Base-by-base conservation (phyloP, 139 green algal species). In the Chara braunii region DNA sequence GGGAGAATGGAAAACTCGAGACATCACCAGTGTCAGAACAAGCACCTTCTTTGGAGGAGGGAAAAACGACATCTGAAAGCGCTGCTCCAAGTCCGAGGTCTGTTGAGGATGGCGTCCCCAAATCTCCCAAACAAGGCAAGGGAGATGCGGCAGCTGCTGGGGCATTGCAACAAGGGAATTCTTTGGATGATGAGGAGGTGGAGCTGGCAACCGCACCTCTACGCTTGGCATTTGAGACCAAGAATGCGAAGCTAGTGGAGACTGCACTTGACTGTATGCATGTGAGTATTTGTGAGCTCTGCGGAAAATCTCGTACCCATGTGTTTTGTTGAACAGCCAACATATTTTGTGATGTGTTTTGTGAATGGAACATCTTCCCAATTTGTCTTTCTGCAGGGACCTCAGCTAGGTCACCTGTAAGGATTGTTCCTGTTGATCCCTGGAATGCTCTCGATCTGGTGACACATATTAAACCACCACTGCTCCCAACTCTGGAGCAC, bases 241-340 rank as follows among this genome's bases (percentile, higher is more conserved):
- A 73, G 43, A 45, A 73, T 44, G 30, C n/a, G 32, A 74, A 74
- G 26, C 59, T 76, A 12, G 52, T 76, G 22, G 68, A 76, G 50
- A 72, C 68, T 9, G 68, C 68, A 5, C 68, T 76, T 12, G 68
- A 76, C 42, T 76, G 68, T 43, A 24, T 72, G 33, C 68, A 76
- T 52, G 65, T 74, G 36, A 45, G 53, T 58, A 26, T 48, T 18
- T n/a, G 18, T 48, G 40, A 48, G 40, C 18, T 26, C 40, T 48
- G n/a, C n/a, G n/a, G n/a, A n/a, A n/a, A n/a, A n/a, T n/a, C n/a
- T n/a, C n/a, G n/a, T n/a, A n/a, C n/a, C n/a, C n/a, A n/a, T n/a
- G n/a, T n/a, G n/a, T n/a, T n/a, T n/a, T n/a, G n/a, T n/a, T n/a
- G n/a, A n/a, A n/a, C n/a, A n/a, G n/a, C n/a, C n/a, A n/a, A n/a